phyloP scores from a whole-genome alignment of 306 rosid genomes.

The Cicer arietinum region DNA sequence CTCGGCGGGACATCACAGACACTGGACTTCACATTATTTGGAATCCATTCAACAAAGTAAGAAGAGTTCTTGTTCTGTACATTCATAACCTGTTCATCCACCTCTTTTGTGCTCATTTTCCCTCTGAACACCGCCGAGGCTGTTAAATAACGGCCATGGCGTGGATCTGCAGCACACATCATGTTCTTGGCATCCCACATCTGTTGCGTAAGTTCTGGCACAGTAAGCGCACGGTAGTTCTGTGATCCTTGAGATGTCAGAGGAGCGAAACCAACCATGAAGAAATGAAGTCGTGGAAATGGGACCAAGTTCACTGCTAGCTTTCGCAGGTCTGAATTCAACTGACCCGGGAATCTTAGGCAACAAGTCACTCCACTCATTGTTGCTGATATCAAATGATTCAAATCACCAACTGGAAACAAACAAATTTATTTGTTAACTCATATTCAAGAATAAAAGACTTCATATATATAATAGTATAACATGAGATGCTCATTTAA shows the following conservation, averaged over 20 bases:
- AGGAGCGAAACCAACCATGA: constrained; percentile 84
- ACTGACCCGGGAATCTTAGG: constrained; percentile 80
- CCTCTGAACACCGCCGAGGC: constrained; percentile 85
- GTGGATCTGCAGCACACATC: constrained; percentile 79
- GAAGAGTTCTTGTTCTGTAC: constrained; percentile 82
- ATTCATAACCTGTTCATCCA: constrained; percentile 65
- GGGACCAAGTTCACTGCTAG: constrained; percentile 83
- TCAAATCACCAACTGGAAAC: constrained; percentile 77
- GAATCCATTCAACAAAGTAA: constrained; percentile 81
- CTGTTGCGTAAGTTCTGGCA: constrained; percentile 81
- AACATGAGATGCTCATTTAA: neutral
- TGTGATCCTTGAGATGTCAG: constrained; percentile 72
- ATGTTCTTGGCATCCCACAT: constrained; percentile 84
- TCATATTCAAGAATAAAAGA: constrained; percentile 2
- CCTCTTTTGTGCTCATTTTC: constrained; percentile 71
- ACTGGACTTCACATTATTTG: constrained; percentile 80
- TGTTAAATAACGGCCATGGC: constrained; percentile 76
- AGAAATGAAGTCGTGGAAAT: constrained; percentile 82
- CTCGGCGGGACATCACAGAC: constrained; percentile 77
- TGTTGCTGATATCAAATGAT: constrained; percentile 80
- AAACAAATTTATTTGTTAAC: neutral
- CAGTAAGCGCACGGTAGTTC: constrained; percentile 61
- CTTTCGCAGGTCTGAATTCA: constrained; percentile 76
- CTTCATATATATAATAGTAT: neutral
- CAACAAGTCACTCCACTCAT: constrained; percentile 93